phyloP scores from a whole-genome alignment of 192 early-diverging fungal species.

The Coemansia sp. region DNA sequence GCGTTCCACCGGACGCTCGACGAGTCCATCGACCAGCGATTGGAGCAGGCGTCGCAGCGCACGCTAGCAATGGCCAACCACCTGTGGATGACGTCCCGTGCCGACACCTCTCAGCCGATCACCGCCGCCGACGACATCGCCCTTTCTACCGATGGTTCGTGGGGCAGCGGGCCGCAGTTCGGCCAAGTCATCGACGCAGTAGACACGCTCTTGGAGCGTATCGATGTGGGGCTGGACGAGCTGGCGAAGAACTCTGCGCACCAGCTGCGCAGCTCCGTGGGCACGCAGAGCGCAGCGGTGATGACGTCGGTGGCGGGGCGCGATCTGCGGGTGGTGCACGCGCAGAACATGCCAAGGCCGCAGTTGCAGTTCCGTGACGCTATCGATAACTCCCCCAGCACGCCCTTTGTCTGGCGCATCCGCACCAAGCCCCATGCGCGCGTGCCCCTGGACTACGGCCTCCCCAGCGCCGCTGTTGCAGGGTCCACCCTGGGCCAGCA shows the following conservation, averaged over 20 bases:
- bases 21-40: slow-evolving; percentile 53
- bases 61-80: slow-evolving; percentile 36
- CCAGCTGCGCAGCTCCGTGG: slow-evolving; percentile 17
- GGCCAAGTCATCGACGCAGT: slow-evolving; percentile 67
- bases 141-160: slow-evolving; percentile 51
- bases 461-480: slow-evolving; percentile 27
- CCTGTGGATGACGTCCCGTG: slow-evolving; percentile 25
- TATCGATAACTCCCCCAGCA: slow-evolving; percentile 78
- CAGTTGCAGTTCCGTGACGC: slow-evolving; percentile 85
- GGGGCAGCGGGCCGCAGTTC: slow-evolving; percentile 70
- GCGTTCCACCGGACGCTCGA: slow-evolving; percentile 66
- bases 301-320: slow-evolving; percentile 34
- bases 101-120: slow-evolving; percentile 7
- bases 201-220: slow-evolving; percentile 81
- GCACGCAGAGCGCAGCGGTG: slow-evolving; percentile 34
- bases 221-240: slow-evolving; percentile 80
- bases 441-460: slow-evolving; percentile 69
- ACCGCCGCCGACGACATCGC: slow-evolving; percentile 41
- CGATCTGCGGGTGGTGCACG: slow-evolving; percentile 63
- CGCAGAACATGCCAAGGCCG: slow-evolving; percentile 75
- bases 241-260: slow-evolving; percentile 46
- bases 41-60: slow-evolving; percentile 17
- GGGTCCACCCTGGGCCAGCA: slow-evolving; percentile 33
- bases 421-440: slow-evolving; percentile 77
- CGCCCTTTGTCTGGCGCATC: slow-evolving; percentile 82